These are phyloP conservation scores for Cyberlindnera maclurae DNA, from an alignment of 805 yeast species.

Conservation along the genomic window DNA sequence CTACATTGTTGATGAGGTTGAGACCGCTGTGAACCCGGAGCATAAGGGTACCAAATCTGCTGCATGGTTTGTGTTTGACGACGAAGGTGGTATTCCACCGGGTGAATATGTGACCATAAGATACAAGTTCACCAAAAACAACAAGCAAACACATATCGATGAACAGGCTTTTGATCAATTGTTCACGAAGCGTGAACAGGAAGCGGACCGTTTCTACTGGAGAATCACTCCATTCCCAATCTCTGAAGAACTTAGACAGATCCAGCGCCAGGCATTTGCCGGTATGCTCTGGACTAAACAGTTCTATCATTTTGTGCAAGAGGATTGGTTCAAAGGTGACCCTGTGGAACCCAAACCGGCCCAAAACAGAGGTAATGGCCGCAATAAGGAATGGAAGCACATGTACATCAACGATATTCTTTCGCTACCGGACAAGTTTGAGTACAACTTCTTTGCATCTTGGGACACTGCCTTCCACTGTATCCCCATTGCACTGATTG, in stretches of 20 bases:
- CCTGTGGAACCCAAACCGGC: constrained; percentile 77
- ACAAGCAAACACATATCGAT: constrained; percentile 32
- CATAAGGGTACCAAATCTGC: constrained; percentile 72
- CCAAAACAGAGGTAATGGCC: constrained; percentile 72
- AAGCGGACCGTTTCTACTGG: constrained; percentile 92
- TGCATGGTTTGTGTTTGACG: constrained; percentile 77
- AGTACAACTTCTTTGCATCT: constrained; percentile 91
- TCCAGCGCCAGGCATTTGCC: constrained; percentile 91
- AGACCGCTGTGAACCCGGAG: constrained; percentile 62
- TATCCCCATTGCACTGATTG: constrained; percentile 87
- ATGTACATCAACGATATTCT: constrained; percentile 80
- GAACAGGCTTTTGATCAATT: constrained; percentile 67
- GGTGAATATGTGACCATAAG: constrained; percentile 84
- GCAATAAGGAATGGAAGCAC: constrained; percentile 87
- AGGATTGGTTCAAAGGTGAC: constrained; percentile 85
- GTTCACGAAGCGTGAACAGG: constrained; percentile 67
- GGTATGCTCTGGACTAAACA: constrained; percentile 93
- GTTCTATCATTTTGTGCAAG: constrained; percentile 79
- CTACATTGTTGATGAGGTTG: constrained; percentile 53
- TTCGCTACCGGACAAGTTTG: constrained; percentile 93
- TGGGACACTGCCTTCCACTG: constrained; percentile 98
- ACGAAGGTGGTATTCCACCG: constrained; percentile 71
- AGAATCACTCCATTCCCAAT: constrained; percentile 80
- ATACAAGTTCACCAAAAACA: constrained; percentile 51
- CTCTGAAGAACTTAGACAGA: constrained; percentile 67